Conservation (phyloP, 306 rosid species). For the Arachis stenosperma region DNA sequence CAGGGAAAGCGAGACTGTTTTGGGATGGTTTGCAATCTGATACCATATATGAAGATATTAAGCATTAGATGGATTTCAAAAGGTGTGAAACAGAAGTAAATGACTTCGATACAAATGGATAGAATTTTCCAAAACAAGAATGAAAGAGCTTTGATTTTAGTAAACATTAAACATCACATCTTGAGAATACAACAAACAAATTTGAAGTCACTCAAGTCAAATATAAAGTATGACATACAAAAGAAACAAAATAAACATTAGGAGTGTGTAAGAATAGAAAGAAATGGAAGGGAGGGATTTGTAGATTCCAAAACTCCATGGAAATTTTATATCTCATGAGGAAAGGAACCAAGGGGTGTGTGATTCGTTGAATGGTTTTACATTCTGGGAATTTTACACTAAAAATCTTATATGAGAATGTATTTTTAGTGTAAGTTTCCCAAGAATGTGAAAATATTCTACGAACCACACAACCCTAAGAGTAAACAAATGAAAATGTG, state of each 20-base stretch:
- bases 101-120: not conserved
- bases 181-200: conserved; percentile 12
- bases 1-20: not conserved
- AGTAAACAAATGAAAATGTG: too few species aligned
- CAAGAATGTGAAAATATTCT: too few species aligned
- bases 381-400: too few species aligned
- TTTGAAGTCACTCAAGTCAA: conserved; percentile 11
- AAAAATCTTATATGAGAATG: too few species aligned
- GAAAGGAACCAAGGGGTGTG: not conserved
- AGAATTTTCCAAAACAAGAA: not conserved
- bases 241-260: conserved; percentile 37
- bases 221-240: conserved; percentile 6
- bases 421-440: too few species aligned
- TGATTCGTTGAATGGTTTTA: too few species aligned
- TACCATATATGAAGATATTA: not conserved
- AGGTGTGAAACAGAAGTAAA: not conserved
- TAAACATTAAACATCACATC: conserved; percentile 31
- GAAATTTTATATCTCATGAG: not conserved
- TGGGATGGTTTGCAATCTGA: not conserved
- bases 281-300: not conserved
- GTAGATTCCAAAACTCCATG: not conserved
- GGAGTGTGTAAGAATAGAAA: not conserved
- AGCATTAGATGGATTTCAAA: not conserved
- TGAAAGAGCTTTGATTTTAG: conserved; percentile 4
- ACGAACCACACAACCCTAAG: too few species aligned